Evolutionary conservation across 768 basidiomycete species (phyloP), one percentile per base, ranked within the genome.

Genomic region (Russula compacta): DNA sequence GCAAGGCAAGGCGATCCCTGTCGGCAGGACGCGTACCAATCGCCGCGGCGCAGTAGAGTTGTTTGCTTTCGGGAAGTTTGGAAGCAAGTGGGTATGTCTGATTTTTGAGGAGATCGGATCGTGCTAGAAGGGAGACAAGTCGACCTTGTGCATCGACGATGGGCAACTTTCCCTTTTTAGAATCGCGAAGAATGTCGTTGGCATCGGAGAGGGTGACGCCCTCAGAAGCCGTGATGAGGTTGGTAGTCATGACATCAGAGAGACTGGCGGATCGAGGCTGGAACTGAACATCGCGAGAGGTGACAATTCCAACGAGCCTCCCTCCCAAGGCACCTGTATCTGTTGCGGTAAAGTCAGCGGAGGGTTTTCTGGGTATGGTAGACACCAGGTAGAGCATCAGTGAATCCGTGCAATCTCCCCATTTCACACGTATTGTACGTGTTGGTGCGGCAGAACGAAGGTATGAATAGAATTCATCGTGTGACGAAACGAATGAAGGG

Each of bases 81-180:
- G 87, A 90, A 1, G 97, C 93, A 59, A 97, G 83, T 1, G 97
- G 97, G 74, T 87, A 99, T 59, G 89, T 93, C 71, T 97, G 92
- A 75, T 95, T 97, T 75, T 99, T 98, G 71, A 98, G 83, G 51
- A 99, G 80, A 74, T 99, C 95, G 53, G 95, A 98, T 59, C 95
- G 93, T 2, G 95, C 93, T 58, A 99, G 86, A 65, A 99, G 91
- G 19, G 87, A 85, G 33, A 81, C 77, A 57, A 92, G 85, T 60
- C 82, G 76, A 51, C 87, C 86, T 49, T 81, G 69, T 9, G 71
- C 64, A 73, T 92, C 84, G 66, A 91, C 76, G 69, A 92, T 85
- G 39, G 95, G 97, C 2, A 98, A 84, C 72, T 99, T 99, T 55
- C 97, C 97, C 78, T 97, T 98, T 73, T 98, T 98, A 33, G 88